Percentiles rank a stretch among this genome's conserved stretches.
Conservation (phyloP, 495 filamentous ascomycete species). For the Neurospora cerealis region DNA sequence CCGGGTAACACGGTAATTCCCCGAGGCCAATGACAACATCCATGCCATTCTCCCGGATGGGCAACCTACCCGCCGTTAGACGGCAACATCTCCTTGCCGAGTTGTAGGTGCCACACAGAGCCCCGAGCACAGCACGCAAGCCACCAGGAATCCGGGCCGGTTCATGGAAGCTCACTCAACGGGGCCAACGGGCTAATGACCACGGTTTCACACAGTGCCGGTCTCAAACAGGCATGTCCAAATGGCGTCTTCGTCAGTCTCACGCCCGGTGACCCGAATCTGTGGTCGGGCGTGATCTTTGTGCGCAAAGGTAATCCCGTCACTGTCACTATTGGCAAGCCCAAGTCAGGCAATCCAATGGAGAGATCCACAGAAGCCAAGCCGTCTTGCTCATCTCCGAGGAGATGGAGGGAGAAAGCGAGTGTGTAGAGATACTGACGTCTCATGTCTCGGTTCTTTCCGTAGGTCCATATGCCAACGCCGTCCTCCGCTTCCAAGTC, state of each 20-base stretch:
- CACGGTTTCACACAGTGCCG: constrained; percentile 46
- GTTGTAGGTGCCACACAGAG: constrained; percentile 46
- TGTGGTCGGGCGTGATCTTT: constrained; percentile 87
- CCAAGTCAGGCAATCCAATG: not conserved
- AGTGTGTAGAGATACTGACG: not conserved
- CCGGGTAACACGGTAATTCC: not conserved
- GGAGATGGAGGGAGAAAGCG: not conserved
- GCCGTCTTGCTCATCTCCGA: not conserved
- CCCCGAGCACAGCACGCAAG: not conserved
- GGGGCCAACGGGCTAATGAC: not conserved
- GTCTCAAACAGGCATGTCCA: constrained; percentile 70
- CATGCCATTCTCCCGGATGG: constrained; percentile 12
- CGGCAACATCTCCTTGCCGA: constrained; percentile 65
- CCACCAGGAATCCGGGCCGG: not conserved
- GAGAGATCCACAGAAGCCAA: not conserved
- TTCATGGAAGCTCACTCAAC: not conserved
- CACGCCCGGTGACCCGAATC: constrained; percentile 64
- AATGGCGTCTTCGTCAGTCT: constrained; percentile 79
- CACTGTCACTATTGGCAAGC: not conserved
- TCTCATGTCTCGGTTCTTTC: constrained; percentile 28
- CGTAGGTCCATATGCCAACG: constrained; percentile 66
- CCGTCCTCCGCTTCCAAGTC: constrained; percentile 82
- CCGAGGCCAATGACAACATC: not conserved
- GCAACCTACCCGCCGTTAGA: constrained; percentile 21
- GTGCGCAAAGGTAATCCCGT: constrained; percentile 61